These are phyloP conservation scores for Pulveroboletus sp. DNA, from an alignment of 768 basidiomycete genomes.

Conservation along the genomic window DNA sequence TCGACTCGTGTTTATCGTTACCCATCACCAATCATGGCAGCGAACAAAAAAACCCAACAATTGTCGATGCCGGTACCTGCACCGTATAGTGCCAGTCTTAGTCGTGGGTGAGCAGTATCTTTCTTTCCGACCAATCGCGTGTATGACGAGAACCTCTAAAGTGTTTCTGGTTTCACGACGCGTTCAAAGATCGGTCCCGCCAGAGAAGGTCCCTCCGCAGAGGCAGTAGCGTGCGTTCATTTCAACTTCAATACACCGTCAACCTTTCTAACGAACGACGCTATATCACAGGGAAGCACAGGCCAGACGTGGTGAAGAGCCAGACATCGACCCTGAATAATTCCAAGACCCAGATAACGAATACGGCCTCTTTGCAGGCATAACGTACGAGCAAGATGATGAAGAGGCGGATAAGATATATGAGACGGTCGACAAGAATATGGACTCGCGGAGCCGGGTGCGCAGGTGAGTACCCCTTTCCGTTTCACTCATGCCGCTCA, in stretches of 20 bases:
- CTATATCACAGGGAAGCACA: constrained; percentile 67
- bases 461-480: constrained; percentile 58
- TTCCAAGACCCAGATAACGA: constrained; percentile 98
- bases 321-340: constrained; percentile 83
- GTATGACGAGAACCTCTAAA: constrained; percentile 26
- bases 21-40: constrained; percentile 31
- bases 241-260: not conserved
- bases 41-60: constrained; percentile 73
- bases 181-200: constrained; percentile 99
- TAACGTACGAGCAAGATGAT: constrained; percentile 94
- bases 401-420: constrained; percentile 97
- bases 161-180: constrained; percentile 96
- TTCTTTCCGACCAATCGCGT: constrained; percentile 1
- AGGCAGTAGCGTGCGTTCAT: constrained; percentile 72
- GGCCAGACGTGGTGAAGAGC: constrained; percentile 80
- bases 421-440: constrained; percentile 82
- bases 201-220: constrained; percentile 89
- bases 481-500: constrained; percentile 39
- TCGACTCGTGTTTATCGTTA: too few relatives aligned
- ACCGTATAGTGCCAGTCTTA: constrained; percentile 97
- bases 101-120: constrained; percentile 69
- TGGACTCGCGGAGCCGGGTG: constrained; percentile 80
- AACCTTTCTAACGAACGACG: not conserved
- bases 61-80: constrained; percentile 90
- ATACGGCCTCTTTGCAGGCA: constrained; percentile 91